Conservation (phyloP, 495 filamentous ascomycete genomes). For the Rostrohypoxylon terebratum region DNA sequence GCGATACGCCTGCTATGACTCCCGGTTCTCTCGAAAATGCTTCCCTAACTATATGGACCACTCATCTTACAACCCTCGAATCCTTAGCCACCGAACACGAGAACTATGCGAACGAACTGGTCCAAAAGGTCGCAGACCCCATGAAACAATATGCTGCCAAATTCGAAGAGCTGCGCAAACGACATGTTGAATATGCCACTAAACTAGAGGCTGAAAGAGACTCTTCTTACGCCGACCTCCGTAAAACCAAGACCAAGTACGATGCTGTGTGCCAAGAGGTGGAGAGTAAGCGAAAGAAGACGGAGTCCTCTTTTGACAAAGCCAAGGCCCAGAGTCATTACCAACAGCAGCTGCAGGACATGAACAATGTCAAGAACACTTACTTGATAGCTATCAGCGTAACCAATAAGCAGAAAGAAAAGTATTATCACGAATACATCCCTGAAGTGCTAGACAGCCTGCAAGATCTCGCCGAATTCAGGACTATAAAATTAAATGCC, state of each 20-base stretch:
- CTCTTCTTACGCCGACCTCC: conserved; percentile 80
- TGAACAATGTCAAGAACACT: conserved; percentile 98
- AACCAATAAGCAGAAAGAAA: conserved; percentile 95
- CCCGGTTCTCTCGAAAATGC: conserved; percentile 96
- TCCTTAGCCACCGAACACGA: conserved; percentile 91
- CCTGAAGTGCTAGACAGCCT: conserved; percentile 90
- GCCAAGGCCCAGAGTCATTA: conserved; percentile 89
- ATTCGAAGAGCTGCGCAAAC: conserved; percentile 94
- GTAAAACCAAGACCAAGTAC: conserved; percentile 93
- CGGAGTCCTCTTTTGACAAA: conserved; percentile 88
- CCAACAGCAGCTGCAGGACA: conserved; percentile 88
- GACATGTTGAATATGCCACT: conserved; percentile 85
- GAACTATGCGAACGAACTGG: conserved; percentile 77
- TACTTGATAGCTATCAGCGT: conserved; percentile 96
- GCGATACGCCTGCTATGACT: conserved; percentile 91
- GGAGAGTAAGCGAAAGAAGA: conserved; percentile 93
- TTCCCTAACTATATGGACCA: conserved; percentile 95
- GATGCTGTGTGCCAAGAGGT: conserved; percentile 94
- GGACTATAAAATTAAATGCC: conserved; percentile 81
- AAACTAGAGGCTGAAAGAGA: conserved; percentile 94
- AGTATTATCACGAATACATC: conserved; percentile 96
- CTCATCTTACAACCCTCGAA: conserved; percentile 90
- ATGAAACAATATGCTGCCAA: conserved; percentile 75
- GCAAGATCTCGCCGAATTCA: conserved; percentile 92
- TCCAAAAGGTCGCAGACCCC: conserved; percentile 84